Conservation (phyloP, 179 eudicot genomes). For the Vitellaria paradoxa region DNA sequence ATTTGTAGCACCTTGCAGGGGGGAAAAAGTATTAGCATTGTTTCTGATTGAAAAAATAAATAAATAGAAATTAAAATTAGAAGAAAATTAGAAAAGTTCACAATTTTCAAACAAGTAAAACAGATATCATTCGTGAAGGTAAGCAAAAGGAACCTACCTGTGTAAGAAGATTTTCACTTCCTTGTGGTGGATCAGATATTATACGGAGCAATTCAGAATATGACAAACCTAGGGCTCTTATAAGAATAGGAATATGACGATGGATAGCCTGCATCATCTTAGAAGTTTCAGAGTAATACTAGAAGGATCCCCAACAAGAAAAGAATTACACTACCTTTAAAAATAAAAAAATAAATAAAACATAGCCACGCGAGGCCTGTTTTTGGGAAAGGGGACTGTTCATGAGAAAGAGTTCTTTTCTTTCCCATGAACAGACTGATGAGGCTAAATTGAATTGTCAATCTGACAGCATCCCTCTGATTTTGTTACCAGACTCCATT, state of each 20-base stretch:
- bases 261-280: conserved; percentile 68
- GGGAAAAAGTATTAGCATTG: conserved; percentile 15
- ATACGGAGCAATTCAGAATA: conserved; percentile 66
- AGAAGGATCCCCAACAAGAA: neutral
- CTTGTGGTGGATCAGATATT: conserved; percentile 87
- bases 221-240: conserved; percentile 79
- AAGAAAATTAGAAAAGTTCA: neutral
- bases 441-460: neutral
- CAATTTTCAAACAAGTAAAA: neutral
- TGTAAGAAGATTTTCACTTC: conserved; percentile 86
- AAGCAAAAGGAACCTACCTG: conserved; percentile 42
- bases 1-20: conserved; percentile 67
- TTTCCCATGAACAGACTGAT: neutral
- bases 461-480: neutral
- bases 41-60: neutral
- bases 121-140: neutral
- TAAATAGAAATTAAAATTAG: neutral
- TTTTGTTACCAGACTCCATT: neutral
- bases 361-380: neutral
- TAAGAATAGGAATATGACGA: conserved; percentile 78
- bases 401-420: neutral
- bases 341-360: neutral
- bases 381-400: neutral
- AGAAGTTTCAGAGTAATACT: conserved; percentile 8
- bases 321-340: neutral